Evolutionary conservation across 2,329 filamentous ascomycete genomes (phyloP), one percentile per base, ranked within the genome.

Genomic region (Phialocephala sp.): DNA sequence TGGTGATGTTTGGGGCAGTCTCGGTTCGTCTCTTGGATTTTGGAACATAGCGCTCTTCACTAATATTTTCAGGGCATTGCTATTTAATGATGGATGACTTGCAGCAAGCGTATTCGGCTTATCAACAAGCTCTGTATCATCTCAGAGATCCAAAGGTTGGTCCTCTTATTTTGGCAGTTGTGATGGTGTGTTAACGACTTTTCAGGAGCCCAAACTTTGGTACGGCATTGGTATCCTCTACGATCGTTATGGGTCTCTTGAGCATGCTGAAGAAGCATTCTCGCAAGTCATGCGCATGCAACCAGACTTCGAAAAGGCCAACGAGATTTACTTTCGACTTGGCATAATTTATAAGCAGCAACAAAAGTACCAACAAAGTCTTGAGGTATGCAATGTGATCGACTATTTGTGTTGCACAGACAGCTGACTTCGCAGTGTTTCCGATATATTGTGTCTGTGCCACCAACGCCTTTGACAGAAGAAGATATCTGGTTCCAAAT

Each of bases 311-410:
- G 95, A 99, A 76, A 99, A 99, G 84, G 94, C 94, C 64, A 98
- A 98, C 75, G 95, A 99, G 78, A 98, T 99, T 62, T 99, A 98
- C 79, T 99, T 99, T 80, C 89, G 95, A 35, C 86, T 99, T 9
- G 95, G 95, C n/a, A 99, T 99, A 81, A 98, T 99, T 71, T 98
- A 98, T 83, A 99, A 99, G 79, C 94, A 98, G 75, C 95, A 98
- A 77, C 90, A 94, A 68, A 98, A 98, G 78, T 99, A 94, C 77
- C 84, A 84, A 60, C 91, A 96, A 76, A 97, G 94, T 83, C 83
- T 98, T 55, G 95, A 98, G 80, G 94, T 97, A 83, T 74, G 83
- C 78, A 55, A 63, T 66, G 37, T 74, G 68, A 35, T 59, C 45
- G 43, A 22, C 52, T 22, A 45, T 32, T 39, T 43, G n/a, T 8